phyloP scores from a whole-genome alignment of 176 grass and related monocot genomes.

The Dendrocalamus sinicus region DNA sequence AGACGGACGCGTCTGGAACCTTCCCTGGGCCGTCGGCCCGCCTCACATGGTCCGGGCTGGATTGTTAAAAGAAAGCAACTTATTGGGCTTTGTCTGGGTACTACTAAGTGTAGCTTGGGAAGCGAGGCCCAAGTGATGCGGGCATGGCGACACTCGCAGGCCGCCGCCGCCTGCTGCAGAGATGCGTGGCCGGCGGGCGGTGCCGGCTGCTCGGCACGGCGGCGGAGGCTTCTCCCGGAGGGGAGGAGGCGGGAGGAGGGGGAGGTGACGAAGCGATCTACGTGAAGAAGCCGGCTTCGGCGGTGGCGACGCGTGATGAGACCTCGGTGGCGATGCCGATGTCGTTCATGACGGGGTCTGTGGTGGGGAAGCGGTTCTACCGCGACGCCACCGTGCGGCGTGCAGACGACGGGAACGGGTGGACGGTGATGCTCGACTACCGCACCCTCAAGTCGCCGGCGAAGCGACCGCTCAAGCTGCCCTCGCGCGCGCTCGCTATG shows the following conservation, averaged over 20 bases:
- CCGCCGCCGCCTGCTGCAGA: constrained; percentile 50
- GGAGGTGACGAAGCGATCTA: constrained; percentile 56
- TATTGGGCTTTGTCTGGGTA: not conserved
- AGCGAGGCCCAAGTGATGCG: constrained; percentile 38
- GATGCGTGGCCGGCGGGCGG: constrained; percentile 38
- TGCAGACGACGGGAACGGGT: constrained; percentile 92
- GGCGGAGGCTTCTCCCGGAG: constrained; percentile 41
- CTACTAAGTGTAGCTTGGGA: not conserved
- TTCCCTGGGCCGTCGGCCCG: constrained; percentile 11
- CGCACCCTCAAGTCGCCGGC: constrained; percentile 89
- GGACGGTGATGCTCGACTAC: constrained; percentile 99
- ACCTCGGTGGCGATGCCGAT: constrained; percentile 90
- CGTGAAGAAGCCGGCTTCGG: constrained; percentile 53
- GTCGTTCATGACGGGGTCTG: constrained; percentile 93
- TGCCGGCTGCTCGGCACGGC: constrained; percentile 47
- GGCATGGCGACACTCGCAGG: constrained; percentile 52
- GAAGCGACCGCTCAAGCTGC: constrained; percentile 81
- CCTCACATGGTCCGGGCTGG: not conserved
- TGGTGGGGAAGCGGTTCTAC: constrained; percentile 98
- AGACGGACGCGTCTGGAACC: constrained; percentile 44
- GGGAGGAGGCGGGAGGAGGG: not conserved
- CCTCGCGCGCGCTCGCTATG: constrained; percentile 66
- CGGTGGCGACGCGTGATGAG: constrained; percentile 63
- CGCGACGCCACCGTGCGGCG: constrained; percentile 64
- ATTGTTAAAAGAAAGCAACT: no score